These are phyloP conservation scores for Poterioochromonas sp. DNA, from an alignment of 352 stramenopile species.

Conservation along the genomic window DNA sequence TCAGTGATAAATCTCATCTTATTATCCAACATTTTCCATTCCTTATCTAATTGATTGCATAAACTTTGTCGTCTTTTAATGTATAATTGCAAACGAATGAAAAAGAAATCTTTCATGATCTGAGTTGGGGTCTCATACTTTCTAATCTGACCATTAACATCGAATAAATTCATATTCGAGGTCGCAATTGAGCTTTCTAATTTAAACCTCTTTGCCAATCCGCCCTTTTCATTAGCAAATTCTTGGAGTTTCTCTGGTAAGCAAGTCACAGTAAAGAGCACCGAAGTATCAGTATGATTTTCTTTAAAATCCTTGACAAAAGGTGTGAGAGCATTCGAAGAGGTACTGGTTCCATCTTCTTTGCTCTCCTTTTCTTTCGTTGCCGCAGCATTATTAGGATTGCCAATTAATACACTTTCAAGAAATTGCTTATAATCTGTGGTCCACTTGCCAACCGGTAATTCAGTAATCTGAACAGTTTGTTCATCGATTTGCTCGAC, in stretches of 20 bases:
- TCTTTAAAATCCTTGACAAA: conserved; percentile 77
- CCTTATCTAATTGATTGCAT: conserved; percentile 44
- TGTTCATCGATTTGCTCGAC: conserved; percentile 69
- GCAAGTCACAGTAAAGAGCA: conserved; percentile 66
- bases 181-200: conserved; percentile 81
- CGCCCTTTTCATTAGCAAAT: conserved; percentile 53
- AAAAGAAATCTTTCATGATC: conserved; percentile 85
- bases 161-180: conserved; percentile 96
- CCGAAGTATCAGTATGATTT: conserved; percentile 79
- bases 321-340: background rate
- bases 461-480: conserved; percentile 86
- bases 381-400: conserved; percentile 58
- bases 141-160: conserved; percentile 71
- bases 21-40: background rate
- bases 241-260: conserved; percentile 62
- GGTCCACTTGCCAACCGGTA: conserved; percentile 93
- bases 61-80: conserved; percentile 64
- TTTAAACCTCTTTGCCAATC: conserved; percentile 66
- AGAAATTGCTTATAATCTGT: conserved; percentile 97
- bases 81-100: conserved; percentile 77
- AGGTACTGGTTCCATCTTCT: background rate
- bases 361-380: conserved; percentile 67
- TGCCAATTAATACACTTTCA: conserved; percentile 64
- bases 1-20: conserved; percentile 80
- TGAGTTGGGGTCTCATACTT: conserved; percentile 71